phyloP scores from a whole-genome alignment of 176 grass and related monocot species.

The Carex myosuroides region DNA sequence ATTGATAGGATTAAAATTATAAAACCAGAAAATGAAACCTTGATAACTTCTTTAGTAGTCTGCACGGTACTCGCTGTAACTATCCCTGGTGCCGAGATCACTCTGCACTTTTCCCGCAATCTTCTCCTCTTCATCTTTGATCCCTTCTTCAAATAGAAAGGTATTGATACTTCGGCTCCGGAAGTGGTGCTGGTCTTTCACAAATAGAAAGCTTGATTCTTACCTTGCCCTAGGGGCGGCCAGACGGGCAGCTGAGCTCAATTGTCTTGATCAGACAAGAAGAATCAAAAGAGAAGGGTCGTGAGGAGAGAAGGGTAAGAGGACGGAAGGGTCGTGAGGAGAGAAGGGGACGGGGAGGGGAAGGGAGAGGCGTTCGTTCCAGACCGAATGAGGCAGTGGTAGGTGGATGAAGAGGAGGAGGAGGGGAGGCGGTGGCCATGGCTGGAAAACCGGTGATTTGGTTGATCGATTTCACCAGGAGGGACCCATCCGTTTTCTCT shows the following conservation, averaged over 20 bases:
- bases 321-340: slow-evolving; percentile 47
- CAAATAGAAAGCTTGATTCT: slow-evolving; percentile 57
- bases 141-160: slow-evolving; percentile 53
- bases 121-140: slow-evolving; percentile 82
- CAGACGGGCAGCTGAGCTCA: slow-evolving; percentile 67
- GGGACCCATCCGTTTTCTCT: neutral
- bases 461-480: neutral
- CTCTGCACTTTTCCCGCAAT: slow-evolving; percentile 39
- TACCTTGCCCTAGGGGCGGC: slow-evolving; percentile 80
- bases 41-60: slow-evolving; percentile 39
- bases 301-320: slow-evolving; percentile 52
- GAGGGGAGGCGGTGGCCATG: slow-evolving; percentile 38
- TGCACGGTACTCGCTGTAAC: slow-evolving; percentile 56
- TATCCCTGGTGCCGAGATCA: slow-evolving; percentile 35
- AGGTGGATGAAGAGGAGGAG: slow-evolving; percentile 19
- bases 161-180: slow-evolving; percentile 49
- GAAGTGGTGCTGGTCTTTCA: slow-evolving; percentile 47
- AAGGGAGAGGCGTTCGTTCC: slow-evolving; percentile 81
- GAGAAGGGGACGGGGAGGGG: slow-evolving; percentile 54
- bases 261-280: slow-evolving; percentile 44
- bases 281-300: slow-evolving; percentile 42
- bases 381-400: slow-evolving; percentile 29
- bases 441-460: neutral
- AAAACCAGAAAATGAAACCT: neutral
- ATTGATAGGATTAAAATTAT: neutral